phyloP scores from a whole-genome alignment of 208 protist genomes.

The Leishmania guyanensis region DNA sequence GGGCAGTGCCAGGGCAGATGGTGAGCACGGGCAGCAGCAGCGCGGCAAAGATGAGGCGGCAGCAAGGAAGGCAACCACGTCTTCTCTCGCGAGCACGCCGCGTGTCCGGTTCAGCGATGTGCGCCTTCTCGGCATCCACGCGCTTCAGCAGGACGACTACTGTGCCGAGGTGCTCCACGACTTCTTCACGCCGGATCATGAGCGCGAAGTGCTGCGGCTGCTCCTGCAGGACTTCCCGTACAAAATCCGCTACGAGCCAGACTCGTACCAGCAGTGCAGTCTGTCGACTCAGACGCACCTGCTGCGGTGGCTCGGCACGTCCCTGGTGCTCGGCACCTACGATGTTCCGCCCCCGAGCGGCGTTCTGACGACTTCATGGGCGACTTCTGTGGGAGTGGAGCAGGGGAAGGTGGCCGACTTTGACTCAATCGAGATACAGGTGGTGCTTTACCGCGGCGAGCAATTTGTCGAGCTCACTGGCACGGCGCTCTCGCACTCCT shows the following conservation, averaged over 20 bases:
- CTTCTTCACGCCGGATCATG: conserved; percentile 69
- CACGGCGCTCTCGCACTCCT: conserved; percentile 49
- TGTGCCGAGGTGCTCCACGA: conserved; percentile 35
- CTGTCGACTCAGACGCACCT: conserved; percentile 53
- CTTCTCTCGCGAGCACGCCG: conserved; percentile 4
- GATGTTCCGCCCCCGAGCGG: conserved; percentile 19
- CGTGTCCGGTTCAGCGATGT: conserved; percentile 76
- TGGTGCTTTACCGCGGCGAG: conserved; percentile 58
- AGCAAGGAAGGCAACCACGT: not conserved
- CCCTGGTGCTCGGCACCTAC: conserved; percentile 66
- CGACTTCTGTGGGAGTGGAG: not conserved
- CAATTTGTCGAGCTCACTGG: conserved; percentile 39
- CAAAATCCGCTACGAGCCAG: conserved; percentile 61
- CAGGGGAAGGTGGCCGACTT: conserved; percentile 20
- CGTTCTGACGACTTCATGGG: conserved; percentile 16
- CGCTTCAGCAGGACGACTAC: conserved; percentile 47
- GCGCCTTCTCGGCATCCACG: conserved; percentile 65
- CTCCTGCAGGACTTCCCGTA: conserved; percentile 58
- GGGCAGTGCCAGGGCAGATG: not conserved
- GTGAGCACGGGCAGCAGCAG: not conserved
- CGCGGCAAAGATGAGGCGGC: not conserved
- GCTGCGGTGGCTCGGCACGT: conserved; percentile 78
- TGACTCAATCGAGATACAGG: conserved; percentile 58
- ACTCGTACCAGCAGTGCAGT: conserved; percentile 43
- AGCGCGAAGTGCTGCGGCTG: conserved; percentile 54